Evolutionary conservation across 2,329 filamentous ascomycete species (phyloP).

Genomic region (Hortaea werneckii): DNA sequence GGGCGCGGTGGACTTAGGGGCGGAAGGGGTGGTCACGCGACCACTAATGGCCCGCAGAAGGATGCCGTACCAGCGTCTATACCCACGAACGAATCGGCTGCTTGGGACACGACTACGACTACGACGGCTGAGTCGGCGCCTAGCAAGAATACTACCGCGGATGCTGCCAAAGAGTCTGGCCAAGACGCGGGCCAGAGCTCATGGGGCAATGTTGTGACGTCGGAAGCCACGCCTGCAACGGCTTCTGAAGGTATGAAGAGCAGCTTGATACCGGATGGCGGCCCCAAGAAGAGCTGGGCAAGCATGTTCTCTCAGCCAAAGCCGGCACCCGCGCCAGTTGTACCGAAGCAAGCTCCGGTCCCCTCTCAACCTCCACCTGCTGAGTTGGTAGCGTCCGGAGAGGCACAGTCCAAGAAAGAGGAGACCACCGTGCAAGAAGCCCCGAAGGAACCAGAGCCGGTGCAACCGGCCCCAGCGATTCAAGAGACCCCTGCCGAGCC

Average conservation of each 20-base stretch:
- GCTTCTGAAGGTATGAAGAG: conserved; percentile 27
- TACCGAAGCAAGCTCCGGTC: conserved; percentile 20
- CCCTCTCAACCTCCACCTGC: conserved; percentile 16
- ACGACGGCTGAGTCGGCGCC: conserved; percentile 9
- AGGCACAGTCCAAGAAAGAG: conserved; percentile 14
- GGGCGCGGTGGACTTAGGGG: conserved; percentile 44
- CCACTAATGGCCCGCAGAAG: conserved; percentile 54
- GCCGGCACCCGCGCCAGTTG: conserved; percentile 38
- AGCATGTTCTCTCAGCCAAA: conserved; percentile 42
- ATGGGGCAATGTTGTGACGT: conserved; percentile 32
- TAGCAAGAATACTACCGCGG: conserved; percentile 15
- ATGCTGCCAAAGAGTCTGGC: conserved; percentile 5
- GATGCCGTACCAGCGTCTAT: conserved; percentile 44
- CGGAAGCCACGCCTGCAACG: conserved; percentile 19
- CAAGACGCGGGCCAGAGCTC: conserved; percentile 22
- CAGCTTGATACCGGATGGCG: conserved; percentile 24
- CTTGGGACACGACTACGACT: conserved; percentile 46
- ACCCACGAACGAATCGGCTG: conserved; percentile 59
- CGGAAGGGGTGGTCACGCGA: conserved; percentile 49
- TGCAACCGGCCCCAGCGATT: conserved; percentile 14
- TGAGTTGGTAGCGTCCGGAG: conserved; percentile 22
- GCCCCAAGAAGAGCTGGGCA: conserved; percentile 43
- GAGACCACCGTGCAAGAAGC: conserved; percentile 6
- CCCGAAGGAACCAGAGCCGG: conserved; percentile 8
- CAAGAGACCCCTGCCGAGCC: conserved; percentile 4